Base-by-base conservation (phyloP, 1,284 basidiomycete species). In the Phellopilus nigrolimitatus region DNA sequence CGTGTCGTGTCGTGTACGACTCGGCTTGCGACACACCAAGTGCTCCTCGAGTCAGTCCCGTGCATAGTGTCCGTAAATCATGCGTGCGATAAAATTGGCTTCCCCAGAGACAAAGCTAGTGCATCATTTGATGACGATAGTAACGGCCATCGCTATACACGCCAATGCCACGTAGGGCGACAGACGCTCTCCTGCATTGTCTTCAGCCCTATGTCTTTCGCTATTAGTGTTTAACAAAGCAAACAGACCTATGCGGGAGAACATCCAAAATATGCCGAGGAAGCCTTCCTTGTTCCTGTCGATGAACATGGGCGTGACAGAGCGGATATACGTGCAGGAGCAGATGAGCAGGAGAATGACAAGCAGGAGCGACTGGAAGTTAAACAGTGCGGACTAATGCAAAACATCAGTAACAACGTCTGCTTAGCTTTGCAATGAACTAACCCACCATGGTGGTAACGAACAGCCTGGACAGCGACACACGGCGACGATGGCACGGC, bases 361-460 rank as follows among this genome's bases (percentile, higher is more conserved):
- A 60, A 97, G 83, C 10, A 99, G 78, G 15, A 99, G 79, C 0
- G 93, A 95, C 69, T 95, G 88, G 65, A 99, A 99, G 73, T 97
- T 95, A 82, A 99, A 97, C 31, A 99, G 78, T 5, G 97, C 95
- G 40, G 95, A 95, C 95, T 97, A 17, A 10, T n/a, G n/a, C n/a
- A n/a, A n/a, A 37, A 17, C 3, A 17, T 2, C 34, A 3, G 34
- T 37, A 15, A 3, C 34, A 37, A 17, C 34, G 8, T 13, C 34
- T 3, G n/a, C 2, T 17, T 15, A 8, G 34, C 3, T 37, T 37
- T 15, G n/a, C n/a, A n/a, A n/a, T 7, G 3, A 15, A n/a, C 34
- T 3, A 37, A n/a, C 34, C 19, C 34, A 37, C 34, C 34, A 37
- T 37, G 34, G 34, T n/a, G n/a, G n/a, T n/a, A n/a, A n/a, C n/a